Percentiles rank a stretch among this genome's conserved stretches.
These are phyloP conservation scores for Orbilia brochopaga DNA, from an alignment of 2,329 filamentous ascomycete genomes.

Conservation along the genomic window DNA sequence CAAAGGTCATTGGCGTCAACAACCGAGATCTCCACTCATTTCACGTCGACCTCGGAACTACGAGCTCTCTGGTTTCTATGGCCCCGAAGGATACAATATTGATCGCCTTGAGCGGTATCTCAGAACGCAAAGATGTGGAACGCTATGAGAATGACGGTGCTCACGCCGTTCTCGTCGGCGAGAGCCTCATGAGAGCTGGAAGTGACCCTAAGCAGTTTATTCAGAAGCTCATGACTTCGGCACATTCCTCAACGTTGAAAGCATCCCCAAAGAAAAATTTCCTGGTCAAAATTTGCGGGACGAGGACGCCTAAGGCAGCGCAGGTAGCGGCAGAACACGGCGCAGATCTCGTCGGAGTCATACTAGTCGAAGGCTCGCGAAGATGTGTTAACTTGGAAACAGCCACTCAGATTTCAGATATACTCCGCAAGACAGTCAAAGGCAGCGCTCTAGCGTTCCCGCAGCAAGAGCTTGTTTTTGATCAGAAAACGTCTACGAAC, in stretches of 20 bases:
- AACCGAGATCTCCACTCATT: slow-evolving; percentile 97
- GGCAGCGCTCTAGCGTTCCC: slow-evolving; percentile 55
- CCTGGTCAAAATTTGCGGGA: slow-evolving; percentile 94
- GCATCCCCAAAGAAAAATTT: slow-evolving; percentile 58
- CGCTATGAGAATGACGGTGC: slow-evolving; percentile 88
- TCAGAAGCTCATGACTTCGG: slow-evolving; percentile 74
- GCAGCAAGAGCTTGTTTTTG: slow-evolving; percentile 53
- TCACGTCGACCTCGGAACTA: slow-evolving; percentile 92
- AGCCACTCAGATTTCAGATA: slow-evolving; percentile 78
- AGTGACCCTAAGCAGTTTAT: slow-evolving; percentile 83
- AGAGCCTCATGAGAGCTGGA: slow-evolving; percentile 87
- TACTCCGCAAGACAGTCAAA: slow-evolving; percentile 68
- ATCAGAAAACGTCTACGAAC: slow-evolving; percentile 4
- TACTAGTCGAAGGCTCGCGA: slow-evolving; percentile 80
- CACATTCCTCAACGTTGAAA: slow-evolving; percentile 54
- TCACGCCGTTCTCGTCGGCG: slow-evolving; percentile 89
- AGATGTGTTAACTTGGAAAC: slow-evolving; percentile 79
- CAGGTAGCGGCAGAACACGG: slow-evolving; percentile 80
- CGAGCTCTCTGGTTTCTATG: slow-evolving; percentile 82
- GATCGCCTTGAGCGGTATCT: slow-evolving; percentile 93
- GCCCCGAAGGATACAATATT: slow-evolving; percentile 86
- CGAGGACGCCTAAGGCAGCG: slow-evolving; percentile 80
- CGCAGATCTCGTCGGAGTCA: slow-evolving; percentile 91
- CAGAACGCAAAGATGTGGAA: slow-evolving; percentile 82
- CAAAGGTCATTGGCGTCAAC: slow-evolving; percentile 94